Base-by-base conservation (phyloP, 2,329 filamentous ascomycete genomes). In the Camillea tinctor region DNA sequence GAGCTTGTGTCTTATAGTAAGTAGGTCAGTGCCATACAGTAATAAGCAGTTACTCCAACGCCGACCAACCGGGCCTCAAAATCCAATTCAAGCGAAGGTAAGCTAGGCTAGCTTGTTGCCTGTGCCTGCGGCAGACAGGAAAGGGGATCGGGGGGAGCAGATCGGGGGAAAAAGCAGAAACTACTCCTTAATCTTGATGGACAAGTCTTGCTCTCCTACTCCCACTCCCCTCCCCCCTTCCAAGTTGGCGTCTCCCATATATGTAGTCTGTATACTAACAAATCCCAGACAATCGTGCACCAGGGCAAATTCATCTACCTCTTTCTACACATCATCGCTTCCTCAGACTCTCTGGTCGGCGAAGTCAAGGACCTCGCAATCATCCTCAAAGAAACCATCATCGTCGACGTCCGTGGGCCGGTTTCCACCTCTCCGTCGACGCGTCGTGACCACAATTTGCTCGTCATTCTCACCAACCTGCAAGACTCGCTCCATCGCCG, bases 291-390 rank as follows among this genome's bases (percentile, higher is more conserved):
- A 44, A 15, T 15, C 36, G 36, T 52, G 61, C 55, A 57, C 57
- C 50, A 53, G 59, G 57, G 54, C 48, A 60, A 58, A n/a, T 44
- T 44, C 17, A 15, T 44, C 17, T 44, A 44, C 36, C 36, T 44
- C 36, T 44, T 59, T 60, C 60, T 60, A 49, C 51, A 57, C 57
- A 60, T 52, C 44, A 53, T 56, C 52, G 56, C 61, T 17, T 44
- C 24, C 23, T 81, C 73, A 88, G 30, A 88, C 86, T 72, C 86
- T 79, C 75, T 88, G 86, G 69, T 87, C 86, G 22, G 92, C 91
- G 83, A 95, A 96, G 77, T 96, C 92, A 64, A 96, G 83, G 59
- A 97, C 90, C 73, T 96, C 92, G 67, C 91, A 95, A 72, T 96
- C 93, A 72, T 97, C 92, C 76, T 97, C 93, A 69, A 96, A 96